Percentiles rank a stretch among this genome's conserved stretches.
Evolutionary conservation across 2,329 filamentous ascomycete species (phyloP).

Genomic region (Colletotrichum spaethianum): DNA sequence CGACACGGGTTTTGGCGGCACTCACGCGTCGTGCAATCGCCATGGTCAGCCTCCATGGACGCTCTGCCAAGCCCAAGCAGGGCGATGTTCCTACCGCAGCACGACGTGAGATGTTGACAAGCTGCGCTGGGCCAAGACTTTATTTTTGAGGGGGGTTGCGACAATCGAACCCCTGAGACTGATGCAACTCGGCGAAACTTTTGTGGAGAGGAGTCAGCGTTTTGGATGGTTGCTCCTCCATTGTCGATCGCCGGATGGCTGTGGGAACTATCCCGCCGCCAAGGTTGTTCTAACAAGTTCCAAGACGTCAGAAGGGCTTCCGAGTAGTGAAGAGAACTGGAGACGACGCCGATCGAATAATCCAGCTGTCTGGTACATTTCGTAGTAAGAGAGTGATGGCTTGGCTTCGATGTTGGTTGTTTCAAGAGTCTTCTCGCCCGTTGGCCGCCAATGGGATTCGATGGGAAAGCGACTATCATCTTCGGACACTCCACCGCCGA

Average conservation of each 20-base stretch:
- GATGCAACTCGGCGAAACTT: conserved; percentile 37
- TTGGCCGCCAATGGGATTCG: not conserved
- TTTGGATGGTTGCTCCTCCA: not conserved
- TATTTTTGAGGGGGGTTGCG: not conserved
- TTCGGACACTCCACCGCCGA: not conserved
- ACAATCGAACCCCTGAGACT: conserved; percentile 28
- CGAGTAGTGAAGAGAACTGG: not conserved
- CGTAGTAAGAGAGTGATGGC: not conserved
- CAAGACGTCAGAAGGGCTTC: not conserved
- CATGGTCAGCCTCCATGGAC: not conserved
- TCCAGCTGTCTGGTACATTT: not conserved
- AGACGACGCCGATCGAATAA: not conserved
- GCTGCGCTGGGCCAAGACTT: conserved; percentile 11
- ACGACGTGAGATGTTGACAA: not conserved
- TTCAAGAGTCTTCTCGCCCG: conserved; percentile 2
- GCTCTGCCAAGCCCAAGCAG: not conserved
- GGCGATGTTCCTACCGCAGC: not conserved
- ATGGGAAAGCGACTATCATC: not conserved
- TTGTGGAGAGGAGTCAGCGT: conserved; percentile 20
- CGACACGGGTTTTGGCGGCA: not conserved
- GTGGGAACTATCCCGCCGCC: not conserved
- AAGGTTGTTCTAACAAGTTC: not conserved
- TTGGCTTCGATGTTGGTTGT: not conserved
- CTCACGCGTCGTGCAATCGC: not conserved
- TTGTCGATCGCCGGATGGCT: not conserved